phyloP scores from a whole-genome alignment of 805 yeast genomes.

The Saccharomycopsis vini region DNA sequence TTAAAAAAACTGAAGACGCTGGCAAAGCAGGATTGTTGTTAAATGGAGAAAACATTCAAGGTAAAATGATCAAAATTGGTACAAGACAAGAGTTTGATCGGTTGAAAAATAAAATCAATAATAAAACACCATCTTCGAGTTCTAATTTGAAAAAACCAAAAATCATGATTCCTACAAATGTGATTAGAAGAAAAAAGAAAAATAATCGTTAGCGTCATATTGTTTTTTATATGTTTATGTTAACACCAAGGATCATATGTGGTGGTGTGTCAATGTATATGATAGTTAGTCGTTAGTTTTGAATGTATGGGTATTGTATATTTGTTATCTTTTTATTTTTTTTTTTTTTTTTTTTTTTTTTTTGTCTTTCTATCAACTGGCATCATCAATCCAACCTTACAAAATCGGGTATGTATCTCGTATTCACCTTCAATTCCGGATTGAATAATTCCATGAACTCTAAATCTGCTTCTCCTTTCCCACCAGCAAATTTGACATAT shows the following conservation, averaged over 20 bases:
- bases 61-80: slow-evolving; percentile 27
- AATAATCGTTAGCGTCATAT: too few relatives aligned
- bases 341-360: too few relatives aligned
- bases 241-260: too few relatives aligned
- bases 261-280: too few relatives aligned
- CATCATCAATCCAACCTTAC: slow-evolving; percentile 27
- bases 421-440: slow-evolving; percentile 45
- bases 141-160: not conserved
- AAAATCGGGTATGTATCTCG: slow-evolving; percentile 52
- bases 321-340: too few relatives aligned
- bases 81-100: slow-evolving; percentile 26
- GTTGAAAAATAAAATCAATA: too few relatives aligned
- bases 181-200: not conserved
- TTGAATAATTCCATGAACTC: slow-evolving; percentile 83
- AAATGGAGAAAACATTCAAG: slow-evolving; percentile 32
- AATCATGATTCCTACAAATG: slow-evolving; percentile 3
- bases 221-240: too few relatives aligned
- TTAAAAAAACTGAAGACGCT: slow-evolving; percentile 33
- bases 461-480: slow-evolving; percentile 86
- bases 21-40: slow-evolving; percentile 42
- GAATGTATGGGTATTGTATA: too few relatives aligned
- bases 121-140: too few relatives aligned
- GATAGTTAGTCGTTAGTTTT: too few relatives aligned
- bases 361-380: not conserved
- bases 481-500: slow-evolving; percentile 85